phyloP scores from a whole-genome alignment of 176 grass and related monocot species.

The Oryza nivara region DNA sequence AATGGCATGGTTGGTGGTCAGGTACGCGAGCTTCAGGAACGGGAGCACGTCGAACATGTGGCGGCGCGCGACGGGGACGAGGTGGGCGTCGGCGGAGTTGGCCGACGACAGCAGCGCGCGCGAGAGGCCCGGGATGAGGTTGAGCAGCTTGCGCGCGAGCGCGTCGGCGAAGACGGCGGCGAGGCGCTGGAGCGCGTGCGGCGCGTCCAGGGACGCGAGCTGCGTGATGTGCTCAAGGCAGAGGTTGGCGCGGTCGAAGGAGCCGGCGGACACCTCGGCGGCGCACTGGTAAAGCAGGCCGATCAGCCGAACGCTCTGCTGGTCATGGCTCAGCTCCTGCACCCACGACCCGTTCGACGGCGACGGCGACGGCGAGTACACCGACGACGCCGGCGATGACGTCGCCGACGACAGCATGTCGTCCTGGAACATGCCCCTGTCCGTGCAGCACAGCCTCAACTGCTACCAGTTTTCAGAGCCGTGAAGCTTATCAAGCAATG shows the following conservation, averaged over 20 bases:
- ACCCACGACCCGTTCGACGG: slow-evolving; percentile 35
- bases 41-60: slow-evolving; percentile 54
- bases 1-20: slow-evolving; percentile 72
- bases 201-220: slow-evolving; percentile 53
- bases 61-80: slow-evolving; percentile 36
- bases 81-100: neutral
- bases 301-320: slow-evolving; percentile 47
- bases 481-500: neutral
- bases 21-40: slow-evolving; percentile 73
- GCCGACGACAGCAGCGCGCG: slow-evolving; percentile 35
- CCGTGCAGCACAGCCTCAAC: neutral
- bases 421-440: slow-evolving; percentile 29
- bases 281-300: slow-evolving; percentile 55
- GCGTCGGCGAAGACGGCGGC: slow-evolving; percentile 74
- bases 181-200: slow-evolving; percentile 59
- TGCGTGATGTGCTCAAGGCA: slow-evolving; percentile 58
- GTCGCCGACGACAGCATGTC: slow-evolving; percentile 47
- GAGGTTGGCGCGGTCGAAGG: slow-evolving; percentile 49
- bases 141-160: slow-evolving; percentile 56
- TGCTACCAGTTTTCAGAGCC: neutral
- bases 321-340: slow-evolving; percentile 47
- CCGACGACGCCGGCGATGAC: slow-evolving; percentile 53
- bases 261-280: slow-evolving; percentile 41
- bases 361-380: slow-evolving; percentile 51
- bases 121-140: slow-evolving; percentile 23